Percentiles rank a stretch among this genome's conserved stretches.
These are phyloP conservation scores for Phytophthora vignae DNA, from an alignment of 352 stramenopile species.

Conservation along the genomic window DNA sequence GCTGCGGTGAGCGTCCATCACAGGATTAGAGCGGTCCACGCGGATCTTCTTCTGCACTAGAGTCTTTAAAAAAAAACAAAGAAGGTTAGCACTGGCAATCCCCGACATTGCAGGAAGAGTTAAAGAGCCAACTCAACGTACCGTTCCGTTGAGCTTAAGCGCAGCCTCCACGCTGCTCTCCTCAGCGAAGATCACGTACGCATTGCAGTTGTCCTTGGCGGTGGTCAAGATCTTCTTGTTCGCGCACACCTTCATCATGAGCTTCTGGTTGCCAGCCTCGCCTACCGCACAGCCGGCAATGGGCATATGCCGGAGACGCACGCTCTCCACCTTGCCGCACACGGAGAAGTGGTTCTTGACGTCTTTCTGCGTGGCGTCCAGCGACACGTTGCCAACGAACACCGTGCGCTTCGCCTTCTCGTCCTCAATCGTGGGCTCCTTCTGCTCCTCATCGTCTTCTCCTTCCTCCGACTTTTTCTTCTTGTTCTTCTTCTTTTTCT, in stretches of 20 bases:
- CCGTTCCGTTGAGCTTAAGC: constrained; percentile 75
- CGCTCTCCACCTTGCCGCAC: constrained; percentile 88
- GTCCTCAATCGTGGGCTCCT: constrained; percentile 42
- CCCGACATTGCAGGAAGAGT: not conserved
- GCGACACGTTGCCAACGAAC: constrained; percentile 94
- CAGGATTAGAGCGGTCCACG: constrained; percentile 66
- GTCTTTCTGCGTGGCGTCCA: constrained; percentile 83
- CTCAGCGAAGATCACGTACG: constrained; percentile 89
- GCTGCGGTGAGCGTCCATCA: constrained; percentile 83
- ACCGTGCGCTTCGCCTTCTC: constrained; percentile 86
- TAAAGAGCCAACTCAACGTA: constrained; percentile 24
- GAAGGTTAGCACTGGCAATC: not conserved
- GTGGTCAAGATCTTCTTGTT: constrained; percentile 87
- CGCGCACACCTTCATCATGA: constrained; percentile 92
- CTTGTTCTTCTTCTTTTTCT: constrained; percentile 37
- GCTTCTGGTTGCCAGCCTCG: constrained; percentile 91
- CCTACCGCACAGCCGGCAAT: constrained; percentile 86
- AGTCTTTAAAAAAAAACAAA: constrained; percentile 38
- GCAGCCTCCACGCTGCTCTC: constrained; percentile 68
- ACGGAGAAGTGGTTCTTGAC: constrained; percentile 84
- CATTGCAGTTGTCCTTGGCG: constrained; percentile 91
- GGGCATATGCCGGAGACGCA: constrained; percentile 88
- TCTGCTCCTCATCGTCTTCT: constrained; percentile 15
- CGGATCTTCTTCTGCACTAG: constrained; percentile 73
- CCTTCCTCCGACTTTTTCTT: constrained; percentile 21